Percentiles rank a stretch among this genome's conserved stretches.
phyloP scores from a whole-genome alignment of 208 protist species.

The Phytomonas sp. region DNA sequence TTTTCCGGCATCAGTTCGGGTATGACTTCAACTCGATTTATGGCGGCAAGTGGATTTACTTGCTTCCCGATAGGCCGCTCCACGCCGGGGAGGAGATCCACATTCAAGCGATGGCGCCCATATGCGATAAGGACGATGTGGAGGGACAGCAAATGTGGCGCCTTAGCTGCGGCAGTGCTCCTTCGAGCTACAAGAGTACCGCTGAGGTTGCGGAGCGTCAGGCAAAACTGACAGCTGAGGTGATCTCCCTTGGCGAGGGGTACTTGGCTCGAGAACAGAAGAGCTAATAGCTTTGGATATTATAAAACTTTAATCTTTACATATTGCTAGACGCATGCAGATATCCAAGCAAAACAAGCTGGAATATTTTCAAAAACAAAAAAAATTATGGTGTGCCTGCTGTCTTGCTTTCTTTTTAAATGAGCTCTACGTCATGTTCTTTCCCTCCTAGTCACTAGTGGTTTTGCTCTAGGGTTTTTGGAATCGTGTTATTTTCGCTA shows the following conservation, averaged over 20 bases:
- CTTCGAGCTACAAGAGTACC: conserved; percentile 54
- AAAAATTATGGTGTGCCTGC: no score
- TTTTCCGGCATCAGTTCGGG: conserved; percentile 38
- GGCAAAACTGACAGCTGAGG: conserved; percentile 28
- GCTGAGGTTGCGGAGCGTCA: conserved; percentile 36
- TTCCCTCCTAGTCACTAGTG: no score
- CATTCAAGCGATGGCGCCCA: conserved; percentile 82
- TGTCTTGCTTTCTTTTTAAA: no score
- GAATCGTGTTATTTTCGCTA: no score
- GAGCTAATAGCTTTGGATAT: no score
- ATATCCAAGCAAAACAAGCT: no score
- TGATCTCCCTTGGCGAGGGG: conserved; percentile 31
- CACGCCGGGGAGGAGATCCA: conserved; percentile 61
- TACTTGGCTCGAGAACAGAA: no score
- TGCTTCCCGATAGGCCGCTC: conserved; percentile 48
- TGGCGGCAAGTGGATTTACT: conserved; percentile 64
- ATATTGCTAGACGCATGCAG: no score
- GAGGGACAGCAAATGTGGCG: conserved; percentile 78
- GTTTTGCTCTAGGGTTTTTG: no score
- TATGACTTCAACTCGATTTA: conserved; percentile 42
- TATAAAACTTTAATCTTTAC: no score
- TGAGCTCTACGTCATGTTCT: no score
- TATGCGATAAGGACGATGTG: conserved; percentile 76
- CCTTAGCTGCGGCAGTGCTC: conserved; percentile 64
- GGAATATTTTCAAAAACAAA: no score